Conservation (phyloP, 1,284 basidiomycete species). For the Hymenochaete sp. region DNA sequence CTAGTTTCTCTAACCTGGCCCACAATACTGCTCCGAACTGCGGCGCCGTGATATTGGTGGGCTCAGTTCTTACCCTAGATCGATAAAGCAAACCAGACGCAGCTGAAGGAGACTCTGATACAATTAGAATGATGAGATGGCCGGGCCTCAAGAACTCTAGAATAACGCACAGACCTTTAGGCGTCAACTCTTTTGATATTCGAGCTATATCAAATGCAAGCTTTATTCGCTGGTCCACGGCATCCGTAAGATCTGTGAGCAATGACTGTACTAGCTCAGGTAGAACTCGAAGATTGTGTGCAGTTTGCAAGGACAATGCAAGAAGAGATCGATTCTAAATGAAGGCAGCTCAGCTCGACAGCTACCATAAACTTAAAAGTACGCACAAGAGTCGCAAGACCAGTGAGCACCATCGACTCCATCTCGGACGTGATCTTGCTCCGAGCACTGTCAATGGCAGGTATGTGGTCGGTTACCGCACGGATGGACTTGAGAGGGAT, state of each 20-base stretch:
- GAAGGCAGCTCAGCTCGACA: slow-evolving; percentile 9
- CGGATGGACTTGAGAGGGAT: slow-evolving; percentile 62
- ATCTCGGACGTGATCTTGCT: slow-evolving; percentile 71
- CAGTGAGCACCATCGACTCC: slow-evolving; percentile 78
- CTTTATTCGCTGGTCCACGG: slow-evolving; percentile 73
- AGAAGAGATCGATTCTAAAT: slow-evolving; percentile 79
- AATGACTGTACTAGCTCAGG: slow-evolving; percentile 78
- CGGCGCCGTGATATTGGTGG: slow-evolving; percentile 71
- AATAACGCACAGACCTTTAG: slow-evolving; percentile 49
- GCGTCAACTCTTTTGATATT: slow-evolving; percentile 73
- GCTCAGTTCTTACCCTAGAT: slow-evolving; percentile 76
- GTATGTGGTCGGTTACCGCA: slow-evolving; percentile 60
- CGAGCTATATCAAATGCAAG: slow-evolving; percentile 79
- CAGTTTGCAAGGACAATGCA: slow-evolving; percentile 88
- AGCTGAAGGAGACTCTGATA: slow-evolving; percentile 33
- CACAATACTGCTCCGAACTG: slow-evolving; percentile 81
- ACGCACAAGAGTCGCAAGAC: slow-evolving; percentile 61
- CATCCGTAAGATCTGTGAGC: slow-evolving; percentile 73
- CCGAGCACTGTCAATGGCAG: slow-evolving; percentile 63
- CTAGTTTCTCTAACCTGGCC: slow-evolving; percentile 73
- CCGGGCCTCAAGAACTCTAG: background rate
- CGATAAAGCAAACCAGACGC: slow-evolving; percentile 52
- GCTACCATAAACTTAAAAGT: background rate
- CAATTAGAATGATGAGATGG: background rate
- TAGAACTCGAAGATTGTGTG: slow-evolving; percentile 83